Conservation (phyloP, 371 early-diverging fungal species). For the Mucor saturninus region DNA sequence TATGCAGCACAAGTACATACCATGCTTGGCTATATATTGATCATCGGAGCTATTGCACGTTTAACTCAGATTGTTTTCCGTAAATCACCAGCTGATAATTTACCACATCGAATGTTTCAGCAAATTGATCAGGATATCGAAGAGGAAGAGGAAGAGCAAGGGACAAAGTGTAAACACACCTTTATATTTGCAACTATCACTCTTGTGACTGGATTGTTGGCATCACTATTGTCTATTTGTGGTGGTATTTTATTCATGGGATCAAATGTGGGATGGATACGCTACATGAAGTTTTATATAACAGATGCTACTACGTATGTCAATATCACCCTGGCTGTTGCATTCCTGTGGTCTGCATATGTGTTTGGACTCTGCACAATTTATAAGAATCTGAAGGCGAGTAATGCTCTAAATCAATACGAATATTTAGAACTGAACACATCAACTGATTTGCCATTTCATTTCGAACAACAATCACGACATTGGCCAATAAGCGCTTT, state of each 20-base stretch:
- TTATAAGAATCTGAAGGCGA: slow-evolving; percentile 38
- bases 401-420: slow-evolving; percentile 53
- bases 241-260: slow-evolving; percentile 47
- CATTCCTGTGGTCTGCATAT: slow-evolving; percentile 48
- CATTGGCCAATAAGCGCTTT: slow-evolving; percentile 3
- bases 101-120: slow-evolving; percentile 42
- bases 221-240: slow-evolving; percentile 36
- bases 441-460: slow-evolving; percentile 11
- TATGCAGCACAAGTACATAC: slow-evolving; percentile 37
- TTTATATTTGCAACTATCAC: slow-evolving; percentile 44
- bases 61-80: slow-evolving; percentile 45
- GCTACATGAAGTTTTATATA: slow-evolving; percentile 39
- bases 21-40: slow-evolving; percentile 44
- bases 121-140: slow-evolving; percentile 7
- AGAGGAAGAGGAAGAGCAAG: slow-evolving; percentile 27
- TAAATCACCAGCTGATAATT: slow-evolving; percentile 45
- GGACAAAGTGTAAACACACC: slow-evolving; percentile 36
- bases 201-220: slow-evolving; percentile 35
- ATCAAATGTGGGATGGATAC: slow-evolving; percentile 43
- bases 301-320: slow-evolving; percentile 42
- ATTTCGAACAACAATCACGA: slow-evolving; percentile 5
- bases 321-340: slow-evolving; percentile 36
- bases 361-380: slow-evolving; percentile 68
- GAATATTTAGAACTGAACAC: slow-evolving; percentile 36
- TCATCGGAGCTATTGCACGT: slow-evolving; percentile 38